These are phyloP conservation scores for Datura wrightii DNA, from an alignment of 257 asterid species.

Conservation along the genomic window DNA sequence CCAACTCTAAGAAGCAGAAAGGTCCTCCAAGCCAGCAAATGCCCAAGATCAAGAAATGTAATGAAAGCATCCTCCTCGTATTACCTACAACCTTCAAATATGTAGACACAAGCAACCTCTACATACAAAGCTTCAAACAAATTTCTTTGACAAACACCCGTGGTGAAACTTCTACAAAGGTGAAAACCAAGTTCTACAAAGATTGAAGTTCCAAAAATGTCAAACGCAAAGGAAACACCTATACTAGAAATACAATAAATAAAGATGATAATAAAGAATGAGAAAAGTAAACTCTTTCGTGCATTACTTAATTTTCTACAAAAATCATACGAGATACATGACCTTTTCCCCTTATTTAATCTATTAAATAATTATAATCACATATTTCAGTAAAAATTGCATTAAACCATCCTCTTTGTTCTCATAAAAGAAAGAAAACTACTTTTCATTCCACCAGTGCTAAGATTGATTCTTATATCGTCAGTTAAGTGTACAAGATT, in stretches of 20 bases:
- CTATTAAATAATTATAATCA: not conserved
- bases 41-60: not conserved
- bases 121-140: not conserved
- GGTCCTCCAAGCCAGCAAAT: not conserved
- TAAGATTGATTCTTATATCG: not conserved
- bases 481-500: not conserved
- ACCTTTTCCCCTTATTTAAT: not conserved
- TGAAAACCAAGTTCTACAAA: not conserved
- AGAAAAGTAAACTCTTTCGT: not conserved
- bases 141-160: not conserved
- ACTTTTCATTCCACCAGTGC: not conserved
- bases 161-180: not conserved
- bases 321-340: too few species aligned
- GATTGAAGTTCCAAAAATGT: not conserved
- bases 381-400: not conserved
- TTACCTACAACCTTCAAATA: not conserved
- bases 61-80: not conserved
- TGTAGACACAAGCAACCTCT: not conserved
- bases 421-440: not conserved
- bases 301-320: not conserved
- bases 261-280: too few species aligned
- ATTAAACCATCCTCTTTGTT: not conserved
- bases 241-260: too few species aligned
- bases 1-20: constrained; percentile 14
- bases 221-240: not conserved